Evolutionary conservation across 2,329 filamentous ascomycete species (phyloP), one percentile per base, ranked within the genome.

Genomic region (Beauveria sp.): DNA sequence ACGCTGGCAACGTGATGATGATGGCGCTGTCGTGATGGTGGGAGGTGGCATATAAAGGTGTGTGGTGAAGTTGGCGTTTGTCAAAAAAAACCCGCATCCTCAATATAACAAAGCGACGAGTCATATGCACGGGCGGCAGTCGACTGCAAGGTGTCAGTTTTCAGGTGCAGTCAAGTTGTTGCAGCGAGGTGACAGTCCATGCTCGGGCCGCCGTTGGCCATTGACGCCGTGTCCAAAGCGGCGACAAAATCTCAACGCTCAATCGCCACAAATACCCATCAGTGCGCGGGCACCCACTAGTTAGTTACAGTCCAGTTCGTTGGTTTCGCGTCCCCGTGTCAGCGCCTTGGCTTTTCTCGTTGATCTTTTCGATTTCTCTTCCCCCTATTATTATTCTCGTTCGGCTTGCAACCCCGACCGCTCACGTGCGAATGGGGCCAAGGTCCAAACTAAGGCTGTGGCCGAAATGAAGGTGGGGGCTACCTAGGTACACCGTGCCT

Each of bases 401-500:
- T 44, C 28, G 37, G 48, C 28, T 46, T 40, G 14, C 20, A 9
- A 47, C 34, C 28, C 50, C 40, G 48, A 14, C 57, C 57, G 57
- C 41, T 60, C 57, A 60, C 57, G 57, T 54, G 58, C 58, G 5
- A 44, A 47, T 22, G 55, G 55, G 30, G 55, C 40, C 40, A 41
- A 28, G 7, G 40, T 30, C n/a, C 26, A 34, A 34, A 34, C 30
- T 3, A 34, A 40, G 50, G 26, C 47, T 47, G 18, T 46, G 37
- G 58, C 58, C 58, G 58, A 61, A 61, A 61, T 61, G 59, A 61
- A 44, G 18, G 59, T 61, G 59, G 59, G 57, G 58, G 43, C 24
- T 22, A 9, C 12, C 26, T 41, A 28, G 30, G 30, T 34, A 34
- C 30, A 34, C 30, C 4, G 30, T 34, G 12, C 12, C 5, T 24